Conservation (phyloP, 306 rosid genomes). For the Malus sylvestris region DNA sequence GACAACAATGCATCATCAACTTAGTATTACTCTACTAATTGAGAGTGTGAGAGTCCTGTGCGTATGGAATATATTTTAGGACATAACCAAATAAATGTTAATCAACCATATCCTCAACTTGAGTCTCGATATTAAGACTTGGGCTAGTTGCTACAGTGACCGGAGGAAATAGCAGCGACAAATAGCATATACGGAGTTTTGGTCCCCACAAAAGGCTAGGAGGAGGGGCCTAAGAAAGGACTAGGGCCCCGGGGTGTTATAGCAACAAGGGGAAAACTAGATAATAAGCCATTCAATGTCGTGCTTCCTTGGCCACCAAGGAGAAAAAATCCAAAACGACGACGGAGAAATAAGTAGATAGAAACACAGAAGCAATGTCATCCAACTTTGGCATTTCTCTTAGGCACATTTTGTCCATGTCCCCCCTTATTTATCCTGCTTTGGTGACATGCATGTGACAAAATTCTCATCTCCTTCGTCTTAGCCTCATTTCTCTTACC, state of each 20-base stretch:
- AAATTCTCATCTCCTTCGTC: neutral
- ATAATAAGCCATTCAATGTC: conserved; percentile 6
- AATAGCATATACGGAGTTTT: conserved; percentile 24
- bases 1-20: neutral
- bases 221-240: neutral
- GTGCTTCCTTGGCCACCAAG: conserved; percentile 30
- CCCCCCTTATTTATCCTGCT: conserved; percentile 30
- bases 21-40: neutral
- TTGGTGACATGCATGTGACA: conserved; percentile 28
- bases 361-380: conserved; percentile 28
- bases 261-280: conserved; percentile 19
- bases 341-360: conserved; percentile 34
- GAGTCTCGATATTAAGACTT: neutral
- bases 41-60: neutral
- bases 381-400: conserved; percentile 38
- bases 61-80: neutral
- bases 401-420: conserved; percentile 58
- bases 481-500: neutral
- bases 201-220: conserved; percentile 26
- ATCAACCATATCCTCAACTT: neutral
- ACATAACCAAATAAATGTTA: neutral
- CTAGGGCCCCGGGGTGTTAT: neutral
- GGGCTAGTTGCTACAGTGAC: conserved; percentile 22
- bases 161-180: conserved; percentile 30
- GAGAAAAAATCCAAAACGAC: conserved; percentile 33